Percentiles rank a stretch among this genome's conserved stretches.
phyloP scores from a whole-genome alignment of 495 filamentous ascomycete species.

The Talaromyces wortmannii region DNA sequence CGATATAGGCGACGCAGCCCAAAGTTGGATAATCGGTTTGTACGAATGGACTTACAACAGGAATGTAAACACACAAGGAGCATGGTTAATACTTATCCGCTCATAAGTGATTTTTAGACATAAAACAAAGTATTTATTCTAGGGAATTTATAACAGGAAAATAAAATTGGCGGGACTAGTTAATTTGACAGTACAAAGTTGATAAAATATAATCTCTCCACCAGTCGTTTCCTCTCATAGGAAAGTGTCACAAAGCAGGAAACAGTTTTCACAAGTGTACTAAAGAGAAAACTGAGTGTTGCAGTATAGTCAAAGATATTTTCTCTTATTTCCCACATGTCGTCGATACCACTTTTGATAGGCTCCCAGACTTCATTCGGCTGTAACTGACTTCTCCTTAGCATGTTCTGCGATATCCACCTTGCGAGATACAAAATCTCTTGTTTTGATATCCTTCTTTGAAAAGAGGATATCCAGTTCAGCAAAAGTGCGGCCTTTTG shows the following conservation, averaged over 20 bases:
- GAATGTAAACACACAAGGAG: too few species aligned
- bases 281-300: background rate
- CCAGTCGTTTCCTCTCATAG: background rate
- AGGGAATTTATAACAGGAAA: background rate
- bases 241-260: background rate
- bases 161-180: background rate
- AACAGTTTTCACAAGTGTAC: background rate
- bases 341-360: background rate
- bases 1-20: too few species aligned
- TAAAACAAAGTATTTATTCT: too few species aligned
- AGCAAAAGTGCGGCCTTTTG: slow-evolving; percentile 39
- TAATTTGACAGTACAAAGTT: background rate
- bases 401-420: background rate
- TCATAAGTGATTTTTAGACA: too few species aligned
- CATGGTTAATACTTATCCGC: too few species aligned
- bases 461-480: slow-evolving; percentile 56
- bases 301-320: background rate
- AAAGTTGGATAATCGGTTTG: too few species aligned
- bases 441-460: slow-evolving; percentile 31
- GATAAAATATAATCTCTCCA: background rate
- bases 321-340: background rate
- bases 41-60: too few species aligned
- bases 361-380: background rate
- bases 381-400: background rate
- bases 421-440: slow-evolving; percentile 14